Base-by-base conservation (phyloP, 2,329 filamentous ascomycete species). In the Harringtonia lauricola region DNA sequence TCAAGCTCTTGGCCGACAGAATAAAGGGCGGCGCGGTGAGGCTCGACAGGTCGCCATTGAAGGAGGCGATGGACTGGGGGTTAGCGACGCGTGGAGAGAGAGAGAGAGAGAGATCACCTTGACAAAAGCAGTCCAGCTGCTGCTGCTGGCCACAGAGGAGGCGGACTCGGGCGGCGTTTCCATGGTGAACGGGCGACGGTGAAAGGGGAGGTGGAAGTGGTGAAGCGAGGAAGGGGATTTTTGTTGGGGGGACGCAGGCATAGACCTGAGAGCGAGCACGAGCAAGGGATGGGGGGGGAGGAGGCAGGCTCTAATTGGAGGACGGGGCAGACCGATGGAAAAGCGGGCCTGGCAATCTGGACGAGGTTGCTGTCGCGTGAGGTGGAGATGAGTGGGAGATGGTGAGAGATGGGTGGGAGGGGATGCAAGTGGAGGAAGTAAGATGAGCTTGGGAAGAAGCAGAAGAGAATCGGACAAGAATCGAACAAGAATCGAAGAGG, bases 1-100 rank as follows among this genome's bases (percentile, higher is more conserved):
- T 83, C 48, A 89, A 67, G 50, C 83, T 87, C 52, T 81, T 86
- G 31, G 79, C 77, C 34, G 83, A 86, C 43, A 90, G 77, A 54
- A 90, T 87, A 57, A 89, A 90, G 17, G 85, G 85, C 43, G 85
- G 85, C 33, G 85, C 85, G 30, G 85, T 89, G 56, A 90, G 67
- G 48, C 83, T 86, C 29, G 84, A 83, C 46, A 89, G 74, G 61
- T 90, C 85, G 55, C 85, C 85, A 57, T 83, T 86, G 68, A 89
- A 90, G 4, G 81, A 86, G 42, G 83, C 81, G 57, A 89, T 84
- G 39, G 83, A 87, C 74, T 77, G 51, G 21, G 12, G 30, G 33
- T 43, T 10, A 35, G 41, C 38, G 24, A 49, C 30, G 24, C 17
- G 19, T 8, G 17, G 30, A 21, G 17, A 30, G 18, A 31, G 29